A percentile compares a stretch with the other conserved stretches of the same genome.
phyloP scores from a whole-genome alignment of 805 yeast genomes.

The Candida silvatica region DNA sequence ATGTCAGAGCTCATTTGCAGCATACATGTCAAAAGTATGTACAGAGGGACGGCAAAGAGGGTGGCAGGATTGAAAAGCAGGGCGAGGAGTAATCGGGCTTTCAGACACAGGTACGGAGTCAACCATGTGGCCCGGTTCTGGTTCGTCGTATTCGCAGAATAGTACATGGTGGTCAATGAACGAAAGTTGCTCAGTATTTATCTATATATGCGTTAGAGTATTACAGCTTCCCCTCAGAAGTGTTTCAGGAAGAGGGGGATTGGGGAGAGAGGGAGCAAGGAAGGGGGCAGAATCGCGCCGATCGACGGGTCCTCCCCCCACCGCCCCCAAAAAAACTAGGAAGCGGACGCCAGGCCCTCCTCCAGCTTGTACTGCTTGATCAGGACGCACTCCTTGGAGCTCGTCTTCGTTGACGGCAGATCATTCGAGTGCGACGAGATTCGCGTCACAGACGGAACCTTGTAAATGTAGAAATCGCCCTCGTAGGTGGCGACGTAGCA shows the following conservation, averaged over 20 bases:
- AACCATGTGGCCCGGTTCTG: slow-evolving; percentile 13
- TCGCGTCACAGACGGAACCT: slow-evolving; percentile 43
- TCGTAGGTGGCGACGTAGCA: slow-evolving; percentile 67
- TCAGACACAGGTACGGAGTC: slow-evolving; percentile 18
- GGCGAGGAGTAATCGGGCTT: slow-evolving; percentile 14
- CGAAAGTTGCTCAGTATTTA: too few relatives aligned
- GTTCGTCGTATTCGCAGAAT: slow-evolving; percentile 11
- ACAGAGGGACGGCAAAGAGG: not conserved
- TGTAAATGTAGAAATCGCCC: slow-evolving; percentile 76
- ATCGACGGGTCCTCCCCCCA: too few relatives aligned
- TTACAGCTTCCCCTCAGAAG: too few relatives aligned
- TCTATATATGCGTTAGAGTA: too few relatives aligned
- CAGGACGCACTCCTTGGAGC: slow-evolving; percentile 70
- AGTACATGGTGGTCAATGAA: too few relatives aligned
- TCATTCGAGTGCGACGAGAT: not conserved
- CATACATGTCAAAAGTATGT: too few relatives aligned
- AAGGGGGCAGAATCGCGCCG: too few relatives aligned
- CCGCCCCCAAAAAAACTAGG: too few relatives aligned
- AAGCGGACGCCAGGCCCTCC: too few relatives aligned
- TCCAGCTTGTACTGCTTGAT: slow-evolving; percentile 45
- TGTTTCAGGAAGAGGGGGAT: too few relatives aligned
- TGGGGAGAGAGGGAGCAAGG: too few relatives aligned
- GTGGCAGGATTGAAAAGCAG: slow-evolving; percentile 9
- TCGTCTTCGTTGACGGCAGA: not conserved
- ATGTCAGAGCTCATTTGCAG: too few relatives aligned